A percentile compares a stretch with the other conserved stretches of the same genome.
phyloP scores from a whole-genome alignment of 495 filamentous ascomycete species.

The Cercophora samala region DNA sequence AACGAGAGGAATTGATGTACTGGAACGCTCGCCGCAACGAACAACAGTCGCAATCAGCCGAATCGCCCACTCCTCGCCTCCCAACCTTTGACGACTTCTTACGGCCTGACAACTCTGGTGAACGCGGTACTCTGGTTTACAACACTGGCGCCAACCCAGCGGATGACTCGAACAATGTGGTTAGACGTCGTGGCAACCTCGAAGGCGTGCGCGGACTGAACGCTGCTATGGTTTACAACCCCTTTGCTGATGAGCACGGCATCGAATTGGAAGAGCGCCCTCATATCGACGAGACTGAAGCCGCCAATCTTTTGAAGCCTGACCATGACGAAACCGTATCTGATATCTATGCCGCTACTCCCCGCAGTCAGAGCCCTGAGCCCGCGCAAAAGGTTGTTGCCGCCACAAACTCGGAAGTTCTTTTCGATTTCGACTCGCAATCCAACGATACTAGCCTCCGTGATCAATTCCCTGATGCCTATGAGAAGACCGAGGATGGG shows the following conservation, averaged over 20 bases:
- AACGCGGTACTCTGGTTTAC: constrained; percentile 50
- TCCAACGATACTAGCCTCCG: constrained; percentile 7
- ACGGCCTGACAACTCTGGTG: constrained; percentile 39
- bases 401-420: constrained; percentile 20
- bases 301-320: constrained; percentile 34
- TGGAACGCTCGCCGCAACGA: constrained; percentile 49
- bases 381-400: constrained; percentile 25
- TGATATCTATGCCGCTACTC: constrained; percentile 52
- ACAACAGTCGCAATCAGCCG: constrained; percentile 20
- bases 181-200: constrained; percentile 44
- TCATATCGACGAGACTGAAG: constrained; percentile 24
- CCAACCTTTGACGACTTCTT: constrained; percentile 57
- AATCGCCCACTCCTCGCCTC: constrained; percentile 17
- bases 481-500: constrained; percentile 4
- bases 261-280: constrained; percentile 47
- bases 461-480: constrained; percentile 18
- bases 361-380: constrained; percentile 24
- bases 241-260: constrained; percentile 56
- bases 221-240: constrained; percentile 54
- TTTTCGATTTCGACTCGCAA: constrained; percentile 35
- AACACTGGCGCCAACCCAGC: constrained; percentile 45
- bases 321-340: constrained; percentile 47
- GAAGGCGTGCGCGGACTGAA: constrained; percentile 51
- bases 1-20: constrained; percentile 71
- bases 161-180: constrained; percentile 35